Conservation (phyloP, 257 asterid genomes). For the Nicotiana otophora region DNA sequence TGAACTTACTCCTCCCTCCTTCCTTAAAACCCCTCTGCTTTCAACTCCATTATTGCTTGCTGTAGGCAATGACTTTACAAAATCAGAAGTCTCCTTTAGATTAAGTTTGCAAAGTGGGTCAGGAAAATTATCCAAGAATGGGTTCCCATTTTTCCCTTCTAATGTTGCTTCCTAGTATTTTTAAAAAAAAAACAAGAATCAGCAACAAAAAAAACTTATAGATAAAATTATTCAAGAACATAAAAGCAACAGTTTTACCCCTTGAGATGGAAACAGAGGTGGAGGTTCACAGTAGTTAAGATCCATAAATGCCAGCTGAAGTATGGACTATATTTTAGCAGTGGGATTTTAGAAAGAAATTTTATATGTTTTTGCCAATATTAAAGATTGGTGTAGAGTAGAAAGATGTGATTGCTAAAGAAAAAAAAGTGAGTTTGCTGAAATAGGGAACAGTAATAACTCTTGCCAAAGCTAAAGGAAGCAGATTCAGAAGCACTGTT, state of each 20-base stretch:
- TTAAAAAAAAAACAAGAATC: conserved; percentile 6
- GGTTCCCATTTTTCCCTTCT: conserved; percentile 46
- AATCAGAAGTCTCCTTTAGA: conserved; percentile 78
- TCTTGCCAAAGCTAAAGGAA: background rate
- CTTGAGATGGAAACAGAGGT: conserved; percentile 46
- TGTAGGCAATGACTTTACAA: conserved; percentile 68
- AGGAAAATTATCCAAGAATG: conserved; percentile 46
- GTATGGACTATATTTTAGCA: too few species aligned
- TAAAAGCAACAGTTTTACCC: conserved; percentile 25
- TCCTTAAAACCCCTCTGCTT: conserved; percentile 31
- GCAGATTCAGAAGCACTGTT: conserved; percentile 4
- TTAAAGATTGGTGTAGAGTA: background rate
- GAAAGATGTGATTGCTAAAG: background rate
- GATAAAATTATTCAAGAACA: background rate
- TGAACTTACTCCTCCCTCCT: conserved; percentile 27
- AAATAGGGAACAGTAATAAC: background rate
- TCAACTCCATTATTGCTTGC: conserved; percentile 27
- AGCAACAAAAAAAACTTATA: background rate
- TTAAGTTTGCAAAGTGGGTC: conserved; percentile 82
- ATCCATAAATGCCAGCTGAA: conserved; percentile 36
- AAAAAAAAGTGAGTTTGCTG: background rate
- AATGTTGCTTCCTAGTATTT: conserved; percentile 42
- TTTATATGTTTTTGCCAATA: background rate
- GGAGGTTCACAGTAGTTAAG: conserved; percentile 49
- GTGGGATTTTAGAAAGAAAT: background rate